phyloP scores from a whole-genome alignment of 2,329 filamentous ascomycete genomes.

The Cordyceps tenuipes region DNA sequence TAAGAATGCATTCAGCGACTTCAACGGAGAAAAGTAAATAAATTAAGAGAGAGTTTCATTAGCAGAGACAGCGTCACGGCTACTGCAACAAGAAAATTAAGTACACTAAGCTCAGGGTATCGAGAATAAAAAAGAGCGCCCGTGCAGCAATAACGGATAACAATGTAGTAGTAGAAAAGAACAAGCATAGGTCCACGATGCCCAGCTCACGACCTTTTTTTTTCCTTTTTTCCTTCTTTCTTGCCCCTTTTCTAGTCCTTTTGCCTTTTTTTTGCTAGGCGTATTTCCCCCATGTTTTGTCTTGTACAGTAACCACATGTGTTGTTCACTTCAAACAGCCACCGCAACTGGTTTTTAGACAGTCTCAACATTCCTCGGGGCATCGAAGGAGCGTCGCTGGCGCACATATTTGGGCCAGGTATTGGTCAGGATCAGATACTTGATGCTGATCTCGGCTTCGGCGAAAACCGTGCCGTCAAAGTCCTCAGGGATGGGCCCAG shows the following conservation, averaged over 20 bases:
- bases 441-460: slow-evolving; percentile 50
- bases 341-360: not conserved
- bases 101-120: slow-evolving; percentile 8
- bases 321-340: not conserved
- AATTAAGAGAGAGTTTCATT: not conserved
- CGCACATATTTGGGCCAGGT: slow-evolving; percentile 57
- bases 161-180: not conserved
- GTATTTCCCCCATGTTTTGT: not conserved
- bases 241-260: too few relatives aligned
- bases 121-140: not conserved
- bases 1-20: too few relatives aligned
- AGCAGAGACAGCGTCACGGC: not conserved
- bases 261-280: not conserved
- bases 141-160: not conserved
- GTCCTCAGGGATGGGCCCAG: slow-evolving; percentile 37
- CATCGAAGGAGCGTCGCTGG: slow-evolving; percentile 26
- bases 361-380: slow-evolving; percentile 10
- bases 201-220: not conserved
- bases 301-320: not conserved
- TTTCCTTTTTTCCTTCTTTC: not conserved
- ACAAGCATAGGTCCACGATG: not conserved
- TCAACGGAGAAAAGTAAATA: not conserved
- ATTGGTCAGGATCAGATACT: slow-evolving; percentile 60
- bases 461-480: slow-evolving; percentile 53
- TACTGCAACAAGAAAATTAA: not conserved